Conservation (phyloP, 2,329 filamentous ascomycete genomes). For the Clonostachys solani region DNA sequence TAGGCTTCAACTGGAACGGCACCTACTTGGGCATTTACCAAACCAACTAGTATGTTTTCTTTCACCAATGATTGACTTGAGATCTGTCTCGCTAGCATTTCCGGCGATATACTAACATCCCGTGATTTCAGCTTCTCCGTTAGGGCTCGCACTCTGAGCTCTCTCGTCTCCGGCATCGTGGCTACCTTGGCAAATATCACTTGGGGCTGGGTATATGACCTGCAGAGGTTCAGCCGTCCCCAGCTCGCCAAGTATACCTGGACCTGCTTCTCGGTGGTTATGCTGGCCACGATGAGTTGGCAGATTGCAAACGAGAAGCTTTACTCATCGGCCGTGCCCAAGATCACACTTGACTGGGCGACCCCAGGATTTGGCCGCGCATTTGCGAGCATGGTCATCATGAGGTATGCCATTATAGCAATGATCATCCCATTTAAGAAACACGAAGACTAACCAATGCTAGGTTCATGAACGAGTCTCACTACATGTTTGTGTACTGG, state of each 20-base stretch:
- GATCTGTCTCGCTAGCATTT: neutral
- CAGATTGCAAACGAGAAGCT: constrained; percentile 40
- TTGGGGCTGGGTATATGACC: constrained; percentile 45
- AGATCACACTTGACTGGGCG: constrained; percentile 36
- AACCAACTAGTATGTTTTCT: constrained; percentile 29
- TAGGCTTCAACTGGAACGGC: constrained; percentile 40
- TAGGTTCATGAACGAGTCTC: constrained; percentile 43
- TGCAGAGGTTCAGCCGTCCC: constrained; percentile 31
- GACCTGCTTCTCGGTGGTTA: constrained; percentile 29
- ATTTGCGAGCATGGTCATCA: constrained; percentile 41
- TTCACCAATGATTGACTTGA: neutral
- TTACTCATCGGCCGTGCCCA: constrained; percentile 29
- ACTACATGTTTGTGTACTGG: constrained; percentile 30
- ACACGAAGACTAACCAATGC: constrained; percentile 2
- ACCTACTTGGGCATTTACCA: constrained; percentile 49
- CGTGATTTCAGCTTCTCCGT: constrained; percentile 33
- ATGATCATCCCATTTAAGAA: neutral
- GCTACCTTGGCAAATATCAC: constrained; percentile 39
- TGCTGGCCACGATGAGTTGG: constrained; percentile 40
- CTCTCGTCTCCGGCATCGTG: constrained; percentile 37
- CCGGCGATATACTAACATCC: neutral
- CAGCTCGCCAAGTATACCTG: constrained; percentile 36
- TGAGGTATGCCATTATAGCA: constrained; percentile 22
- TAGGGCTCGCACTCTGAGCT: constrained; percentile 37
- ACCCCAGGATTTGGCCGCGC: constrained; percentile 35